A percentile compares a stretch with the other conserved stretches of the same genome.
Evolutionary conservation across 495 filamentous ascomycete genomes (phyloP).

Genomic region (Trichoderma gamsii): DNA sequence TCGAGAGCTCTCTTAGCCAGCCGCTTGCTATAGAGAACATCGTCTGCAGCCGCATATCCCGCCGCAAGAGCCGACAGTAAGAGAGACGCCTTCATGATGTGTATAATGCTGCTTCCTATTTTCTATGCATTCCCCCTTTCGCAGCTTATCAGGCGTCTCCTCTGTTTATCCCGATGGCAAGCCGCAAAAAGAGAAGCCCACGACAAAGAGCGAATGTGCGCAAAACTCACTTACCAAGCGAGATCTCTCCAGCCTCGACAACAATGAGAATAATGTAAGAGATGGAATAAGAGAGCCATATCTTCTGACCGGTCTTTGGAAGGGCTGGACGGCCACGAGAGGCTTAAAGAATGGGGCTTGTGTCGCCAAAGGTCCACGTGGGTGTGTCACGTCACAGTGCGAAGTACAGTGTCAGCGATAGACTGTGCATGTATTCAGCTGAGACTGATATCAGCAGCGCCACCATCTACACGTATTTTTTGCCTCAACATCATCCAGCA

Average conservation of each 20-base stretch:
- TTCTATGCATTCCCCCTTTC: not conserved
- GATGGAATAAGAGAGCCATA: no score
- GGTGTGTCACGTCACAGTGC: constrained; percentile 8
- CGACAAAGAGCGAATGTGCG: no score
- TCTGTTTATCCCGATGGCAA: no score
- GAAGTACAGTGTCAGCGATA: not conserved
- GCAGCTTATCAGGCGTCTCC: no score
- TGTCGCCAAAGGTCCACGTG: not conserved
- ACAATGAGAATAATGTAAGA: no score
- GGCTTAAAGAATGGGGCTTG: not conserved
- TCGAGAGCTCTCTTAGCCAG: constrained; percentile 38
- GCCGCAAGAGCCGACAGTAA: not conserved
- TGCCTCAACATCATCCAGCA: not conserved
- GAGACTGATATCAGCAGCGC: not conserved
- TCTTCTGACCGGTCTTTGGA: not conserved
- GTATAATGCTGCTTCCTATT: not conserved
- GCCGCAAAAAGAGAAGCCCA: no score
- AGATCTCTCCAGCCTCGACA: no score
- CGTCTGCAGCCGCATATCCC: constrained; percentile 22
- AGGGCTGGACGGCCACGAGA: not conserved
- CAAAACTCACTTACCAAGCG: no score
- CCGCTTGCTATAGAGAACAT: constrained; percentile 30
- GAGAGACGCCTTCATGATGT: not conserved
- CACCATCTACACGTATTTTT: not conserved
- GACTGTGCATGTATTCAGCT: not conserved